Conservation (phyloP, 768 basidiomycete genomes). For the Rhizopogon vesiculosus region DNA sequence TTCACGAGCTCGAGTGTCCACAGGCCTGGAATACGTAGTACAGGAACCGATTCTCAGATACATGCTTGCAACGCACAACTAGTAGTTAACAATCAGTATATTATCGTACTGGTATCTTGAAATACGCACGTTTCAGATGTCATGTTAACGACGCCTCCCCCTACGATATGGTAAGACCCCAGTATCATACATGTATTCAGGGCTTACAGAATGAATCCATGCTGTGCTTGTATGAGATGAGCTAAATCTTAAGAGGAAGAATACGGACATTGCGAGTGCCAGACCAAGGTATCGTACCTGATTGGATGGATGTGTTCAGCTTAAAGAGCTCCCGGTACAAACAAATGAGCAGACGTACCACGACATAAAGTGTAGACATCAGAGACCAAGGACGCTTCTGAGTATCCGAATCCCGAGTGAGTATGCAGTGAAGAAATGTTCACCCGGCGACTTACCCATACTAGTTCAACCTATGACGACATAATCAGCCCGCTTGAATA, state of each 20-base stretch:
- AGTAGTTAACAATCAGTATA: background rate
- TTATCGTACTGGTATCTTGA: background rate
- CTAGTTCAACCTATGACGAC: background rate
- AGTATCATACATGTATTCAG: background rate
- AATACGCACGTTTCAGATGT: background rate
- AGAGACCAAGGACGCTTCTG: slow-evolving; percentile 5
- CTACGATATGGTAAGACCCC: background rate
- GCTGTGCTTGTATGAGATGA: slow-evolving; percentile 3
- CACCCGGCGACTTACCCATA: slow-evolving; percentile 8
- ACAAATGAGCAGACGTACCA: background rate
- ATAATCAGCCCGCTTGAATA: background rate
- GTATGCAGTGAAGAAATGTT: background rate
- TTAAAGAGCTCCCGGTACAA: background rate
- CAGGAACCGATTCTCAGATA: background rate
- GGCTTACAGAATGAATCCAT: background rate
- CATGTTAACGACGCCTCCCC: background rate
- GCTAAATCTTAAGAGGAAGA: background rate
- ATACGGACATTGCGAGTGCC: slow-evolving; percentile 3
- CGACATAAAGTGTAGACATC: slow-evolving; percentile 8
- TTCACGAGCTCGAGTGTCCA: background rate
- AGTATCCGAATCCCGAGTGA: background rate
- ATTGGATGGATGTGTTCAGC: background rate
- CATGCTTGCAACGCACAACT: background rate
- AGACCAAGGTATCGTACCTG: slow-evolving; percentile 9
- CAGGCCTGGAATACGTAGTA: background rate